phyloP scores from a whole-genome alignment of 768 basidiomycete species.

The Cyathus striatus region DNA sequence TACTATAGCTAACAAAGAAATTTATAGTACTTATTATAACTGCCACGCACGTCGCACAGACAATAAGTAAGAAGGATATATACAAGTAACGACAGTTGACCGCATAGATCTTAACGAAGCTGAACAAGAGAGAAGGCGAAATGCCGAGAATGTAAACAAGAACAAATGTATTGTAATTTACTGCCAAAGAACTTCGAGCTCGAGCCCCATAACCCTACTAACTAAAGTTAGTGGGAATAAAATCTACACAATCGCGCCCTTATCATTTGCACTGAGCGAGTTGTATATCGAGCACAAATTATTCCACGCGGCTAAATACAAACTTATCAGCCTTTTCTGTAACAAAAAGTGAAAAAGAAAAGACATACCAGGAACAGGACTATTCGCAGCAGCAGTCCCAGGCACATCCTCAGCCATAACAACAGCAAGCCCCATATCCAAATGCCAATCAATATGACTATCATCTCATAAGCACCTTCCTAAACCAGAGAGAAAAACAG shows the following conservation, averaged over 20 bases:
- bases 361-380: neutral
- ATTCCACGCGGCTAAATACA: neutral
- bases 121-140: no score
- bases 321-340: neutral
- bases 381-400: neutral
- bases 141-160: no score
- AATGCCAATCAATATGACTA: constrained; percentile 41
- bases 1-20: no score
- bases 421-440: constrained; percentile 30
- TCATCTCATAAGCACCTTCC: neutral
- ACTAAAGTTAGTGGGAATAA: no score
- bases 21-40: no score
- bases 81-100: no score
- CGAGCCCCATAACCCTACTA: no score
- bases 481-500: neutral
- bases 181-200: no score
- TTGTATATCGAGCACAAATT: neutral
- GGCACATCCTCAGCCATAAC: constrained; percentile 27
- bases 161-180: no score
- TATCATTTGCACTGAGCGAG: neutral
- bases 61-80: no score
- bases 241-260: neutral
- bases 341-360: neutral
- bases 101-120: no score
- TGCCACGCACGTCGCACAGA: no score